A percentile compares a stretch with the other conserved stretches of the same genome.
Evolutionary conservation across 176 grass and related monocot species (phyloP).

Genomic region (Olyra latifolia): DNA sequence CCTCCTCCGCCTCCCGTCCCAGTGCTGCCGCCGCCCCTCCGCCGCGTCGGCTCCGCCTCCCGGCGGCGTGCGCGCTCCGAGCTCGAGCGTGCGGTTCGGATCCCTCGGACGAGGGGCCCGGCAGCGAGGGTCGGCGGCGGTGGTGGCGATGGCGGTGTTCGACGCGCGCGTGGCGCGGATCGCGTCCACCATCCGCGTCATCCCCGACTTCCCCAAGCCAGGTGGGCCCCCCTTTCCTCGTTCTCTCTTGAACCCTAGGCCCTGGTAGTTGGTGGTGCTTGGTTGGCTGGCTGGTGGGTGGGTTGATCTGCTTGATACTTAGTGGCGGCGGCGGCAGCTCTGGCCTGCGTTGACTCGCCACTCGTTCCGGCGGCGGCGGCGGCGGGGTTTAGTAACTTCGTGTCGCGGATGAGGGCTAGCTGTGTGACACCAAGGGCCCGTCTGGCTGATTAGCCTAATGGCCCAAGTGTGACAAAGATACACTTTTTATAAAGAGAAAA

Average conservation of each 20-base stretch:
- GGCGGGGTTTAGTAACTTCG: neutral
- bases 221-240: constrained; percentile 10
- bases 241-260: neutral
- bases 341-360: neutral
- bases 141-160: constrained; percentile 39
- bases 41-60: neutral
- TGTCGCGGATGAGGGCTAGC: neutral
- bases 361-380: neutral
- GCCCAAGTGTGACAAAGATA: too few relatives aligned
- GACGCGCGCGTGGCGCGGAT: constrained; percentile 71
- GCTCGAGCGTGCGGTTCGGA: constrained; percentile 15
- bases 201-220: constrained; percentile 91
- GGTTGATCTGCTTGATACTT: neutral
- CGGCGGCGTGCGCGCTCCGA: constrained; percentile 13
- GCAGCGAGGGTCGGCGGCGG: constrained; percentile 1
- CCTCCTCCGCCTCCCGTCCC: neutral
- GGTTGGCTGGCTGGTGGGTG: neutral
- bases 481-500: too few relatives aligned
- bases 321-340: neutral
- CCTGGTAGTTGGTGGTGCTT: neutral
- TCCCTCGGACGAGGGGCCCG: neutral
- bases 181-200: constrained; percentile 81
- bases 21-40: neutral
- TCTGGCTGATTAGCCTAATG: too few relatives aligned
- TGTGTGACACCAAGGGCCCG: neutral